These are phyloP conservation scores for Papilionanthe hybrid DNA, from an alignment of 116 monocot genomes.

Conservation along the genomic window DNA sequence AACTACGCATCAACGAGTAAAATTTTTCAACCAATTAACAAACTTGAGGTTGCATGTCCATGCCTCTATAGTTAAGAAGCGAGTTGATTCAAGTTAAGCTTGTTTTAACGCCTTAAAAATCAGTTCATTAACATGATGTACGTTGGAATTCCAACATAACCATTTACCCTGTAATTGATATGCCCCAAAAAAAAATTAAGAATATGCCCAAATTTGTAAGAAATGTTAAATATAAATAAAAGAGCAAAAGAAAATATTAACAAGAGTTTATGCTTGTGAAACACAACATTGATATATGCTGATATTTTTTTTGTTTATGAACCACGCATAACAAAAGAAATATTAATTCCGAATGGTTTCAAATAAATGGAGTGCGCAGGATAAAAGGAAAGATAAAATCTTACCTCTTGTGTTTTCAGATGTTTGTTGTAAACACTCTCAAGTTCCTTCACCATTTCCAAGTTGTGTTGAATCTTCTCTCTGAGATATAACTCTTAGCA, in stretches of 20 bases:
- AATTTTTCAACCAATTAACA: not conserved
- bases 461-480: slow-evolving; percentile 59
- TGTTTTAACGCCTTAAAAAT: not conserved
- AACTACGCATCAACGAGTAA: not conserved
- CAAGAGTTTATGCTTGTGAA: not conserved
- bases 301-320: no score
- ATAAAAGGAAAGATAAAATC: not conserved
- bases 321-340: not conserved
- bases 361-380: not conserved
- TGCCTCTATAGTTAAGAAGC: not conserved
- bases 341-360: not conserved
- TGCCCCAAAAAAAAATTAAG: not conserved
- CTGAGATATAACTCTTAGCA: slow-evolving; percentile 20
- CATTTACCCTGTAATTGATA: not conserved
- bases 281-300: not conserved
- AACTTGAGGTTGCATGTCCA: not conserved
- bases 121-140: not conserved
- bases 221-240: not conserved
- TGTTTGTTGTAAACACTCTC: slow-evolving; percentile 59
- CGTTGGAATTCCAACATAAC: not conserved
- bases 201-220: not conserved
- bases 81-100: not conserved
- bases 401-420: slow-evolving; percentile 83
- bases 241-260: not conserved
- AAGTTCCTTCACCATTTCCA: slow-evolving; percentile 56